These are phyloP conservation scores for Neoarthrinium moseri DNA, from an alignment of 2,329 filamentous ascomycete species.

Conservation along the genomic window DNA sequence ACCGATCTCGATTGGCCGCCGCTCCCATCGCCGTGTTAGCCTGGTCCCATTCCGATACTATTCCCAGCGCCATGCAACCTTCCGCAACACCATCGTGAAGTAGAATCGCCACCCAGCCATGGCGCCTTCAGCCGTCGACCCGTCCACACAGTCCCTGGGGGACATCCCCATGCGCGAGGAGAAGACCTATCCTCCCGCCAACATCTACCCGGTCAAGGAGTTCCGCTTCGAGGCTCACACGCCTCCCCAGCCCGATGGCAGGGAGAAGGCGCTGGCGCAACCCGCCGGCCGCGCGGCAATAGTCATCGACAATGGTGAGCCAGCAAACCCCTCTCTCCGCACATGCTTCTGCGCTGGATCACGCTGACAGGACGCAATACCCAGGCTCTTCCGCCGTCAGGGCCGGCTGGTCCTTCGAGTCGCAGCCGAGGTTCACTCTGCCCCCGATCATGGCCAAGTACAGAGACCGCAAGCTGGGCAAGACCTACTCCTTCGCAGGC, in stretches of 20 bases:
- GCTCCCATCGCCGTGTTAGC: too few relatives aligned
- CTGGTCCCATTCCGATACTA: too few relatives aligned
- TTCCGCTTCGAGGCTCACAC: constrained; percentile 58
- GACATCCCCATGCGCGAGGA: constrained; percentile 38
- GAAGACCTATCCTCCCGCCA: constrained; percentile 50
- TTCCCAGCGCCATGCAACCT: constrained; percentile 2
- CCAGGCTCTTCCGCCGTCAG: constrained; percentile 84
- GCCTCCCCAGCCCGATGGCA: constrained; percentile 63
- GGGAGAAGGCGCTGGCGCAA: constrained; percentile 61
- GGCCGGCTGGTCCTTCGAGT: constrained; percentile 94
- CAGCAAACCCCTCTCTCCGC: neutral
- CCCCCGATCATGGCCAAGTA: constrained; percentile 94
- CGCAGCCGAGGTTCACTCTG: constrained; percentile 73
- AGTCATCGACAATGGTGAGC: constrained; percentile 93
- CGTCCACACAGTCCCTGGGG: constrained; percentile 33
- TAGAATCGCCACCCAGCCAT: constrained; percentile 29
- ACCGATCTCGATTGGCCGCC: too few relatives aligned
- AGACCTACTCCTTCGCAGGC: constrained; percentile 89
- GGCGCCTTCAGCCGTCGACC: constrained; percentile 54
- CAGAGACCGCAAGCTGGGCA: constrained; percentile 87
- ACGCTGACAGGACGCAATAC: constrained; percentile 11
- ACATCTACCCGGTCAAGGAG: constrained; percentile 62
- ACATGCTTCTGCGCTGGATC: constrained; percentile 9
- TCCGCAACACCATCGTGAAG: constrained; percentile 6
- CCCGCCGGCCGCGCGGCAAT: constrained; percentile 68